A percentile compares a stretch with the other conserved stretches of the same genome.
phyloP scores from a whole-genome alignment of 495 filamentous ascomycete species.

The Xylona heveae region DNA sequence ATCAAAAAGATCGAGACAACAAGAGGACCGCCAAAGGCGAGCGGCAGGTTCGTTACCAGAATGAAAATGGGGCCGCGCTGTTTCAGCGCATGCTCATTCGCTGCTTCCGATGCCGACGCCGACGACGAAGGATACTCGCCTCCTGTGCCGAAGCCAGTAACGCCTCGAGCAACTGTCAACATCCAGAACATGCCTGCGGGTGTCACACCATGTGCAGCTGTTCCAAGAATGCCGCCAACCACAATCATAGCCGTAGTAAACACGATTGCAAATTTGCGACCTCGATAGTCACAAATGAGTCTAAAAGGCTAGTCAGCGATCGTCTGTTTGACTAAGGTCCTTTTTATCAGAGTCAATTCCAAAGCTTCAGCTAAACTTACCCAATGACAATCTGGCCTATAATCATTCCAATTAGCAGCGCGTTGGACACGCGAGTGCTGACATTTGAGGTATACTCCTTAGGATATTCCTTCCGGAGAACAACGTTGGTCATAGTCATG shows the following conservation, averaged over 20 bases:
- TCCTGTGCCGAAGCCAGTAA: conserved; percentile 29
- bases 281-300: conserved; percentile 28
- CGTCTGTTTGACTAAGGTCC: background rate
- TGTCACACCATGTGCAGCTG: conserved; percentile 24
- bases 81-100: conserved; percentile 21
- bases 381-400: conserved; percentile 29
- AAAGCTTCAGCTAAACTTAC: background rate
- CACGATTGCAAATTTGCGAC: conserved; percentile 30
- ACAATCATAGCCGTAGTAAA: conserved; percentile 28
- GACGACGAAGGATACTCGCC: conserved; percentile 15
- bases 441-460: conserved; percentile 22
- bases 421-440: conserved; percentile 28
- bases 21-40: conserved; percentile 27
- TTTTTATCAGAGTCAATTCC: background rate
- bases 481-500: conserved; percentile 33
- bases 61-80: conserved; percentile 28
- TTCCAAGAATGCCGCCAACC: conserved; percentile 26
- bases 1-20: conserved; percentile 27
- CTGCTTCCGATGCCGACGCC: conserved; percentile 23
- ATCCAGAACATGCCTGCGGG: conserved; percentile 31
- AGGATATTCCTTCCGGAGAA: conserved; percentile 24
- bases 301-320: background rate
- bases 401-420: conserved; percentile 29
- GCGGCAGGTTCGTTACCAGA: conserved; percentile 28
- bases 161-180: conserved; percentile 28